phyloP scores from a whole-genome alignment of 768 basidiomycete genomes.

The Lactarius sp. region DNA sequence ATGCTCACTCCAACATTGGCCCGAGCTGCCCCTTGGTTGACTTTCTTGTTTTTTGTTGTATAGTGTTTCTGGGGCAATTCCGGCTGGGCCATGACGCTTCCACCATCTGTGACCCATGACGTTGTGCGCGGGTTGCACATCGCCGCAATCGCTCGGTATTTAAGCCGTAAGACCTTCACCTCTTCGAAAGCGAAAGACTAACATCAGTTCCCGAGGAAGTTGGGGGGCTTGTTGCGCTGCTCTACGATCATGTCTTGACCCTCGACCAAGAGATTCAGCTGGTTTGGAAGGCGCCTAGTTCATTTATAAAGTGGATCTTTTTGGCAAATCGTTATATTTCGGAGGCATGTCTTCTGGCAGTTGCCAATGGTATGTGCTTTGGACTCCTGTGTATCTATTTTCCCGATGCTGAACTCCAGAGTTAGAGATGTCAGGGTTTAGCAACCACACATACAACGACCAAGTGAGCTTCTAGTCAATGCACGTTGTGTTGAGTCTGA shows the following conservation, averaged over 20 bases:
- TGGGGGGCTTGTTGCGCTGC: slow-evolving; percentile 32
- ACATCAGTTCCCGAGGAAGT: slow-evolving; percentile 25
- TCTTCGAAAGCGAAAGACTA: not conserved
- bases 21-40: not conserved
- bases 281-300: slow-evolving; percentile 38
- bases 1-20: not conserved
- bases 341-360: slow-evolving; percentile 27
- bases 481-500: not conserved
- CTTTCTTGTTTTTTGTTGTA: not conserved
- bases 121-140: not conserved
- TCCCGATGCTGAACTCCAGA: not conserved
- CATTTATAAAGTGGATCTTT: slow-evolving; percentile 38
- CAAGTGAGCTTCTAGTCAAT: not conserved
- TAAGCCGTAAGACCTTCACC: slow-evolving; percentile 1
- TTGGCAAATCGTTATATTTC: slow-evolving; percentile 40
- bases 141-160: not conserved
- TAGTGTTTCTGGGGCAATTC: not conserved
- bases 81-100: not conserved
- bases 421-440: slow-evolving; percentile 30
- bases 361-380: slow-evolving; percentile 31
- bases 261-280: slow-evolving; percentile 39
- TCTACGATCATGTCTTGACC: slow-evolving; percentile 42
- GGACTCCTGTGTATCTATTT: not conserved
- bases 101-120: not conserved
- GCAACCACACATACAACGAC: not conserved